Conservation (phyloP, 1,139 yeast genomes). For the Candida dubliniensis region DNA sequence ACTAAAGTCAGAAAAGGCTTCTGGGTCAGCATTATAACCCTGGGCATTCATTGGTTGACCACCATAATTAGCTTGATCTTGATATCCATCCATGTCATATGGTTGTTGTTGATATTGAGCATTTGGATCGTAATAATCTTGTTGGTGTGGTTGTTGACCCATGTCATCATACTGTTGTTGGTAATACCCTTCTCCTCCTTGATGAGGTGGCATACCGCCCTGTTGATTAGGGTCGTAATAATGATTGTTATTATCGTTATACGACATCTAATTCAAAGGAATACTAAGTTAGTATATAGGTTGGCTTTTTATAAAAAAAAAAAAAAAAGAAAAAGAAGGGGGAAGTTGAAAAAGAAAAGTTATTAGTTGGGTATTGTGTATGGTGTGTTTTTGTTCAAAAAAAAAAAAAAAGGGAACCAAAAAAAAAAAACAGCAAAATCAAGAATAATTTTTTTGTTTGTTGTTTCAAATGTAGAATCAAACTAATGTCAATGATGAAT, state of each 20-base stretch:
- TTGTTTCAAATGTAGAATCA: no score
- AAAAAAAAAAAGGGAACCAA: not conserved
- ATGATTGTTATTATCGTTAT: slow-evolving; percentile 52
- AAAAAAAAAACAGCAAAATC: not conserved
- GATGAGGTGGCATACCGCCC: slow-evolving; percentile 27
- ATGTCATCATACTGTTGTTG: slow-evolving; percentile 48
- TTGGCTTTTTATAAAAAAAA: not conserved
- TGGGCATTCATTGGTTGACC: slow-evolving; percentile 42
- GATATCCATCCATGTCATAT: slow-evolving; percentile 50
- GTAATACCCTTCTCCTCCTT: slow-evolving; percentile 42
- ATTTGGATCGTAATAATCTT: slow-evolving; percentile 47
- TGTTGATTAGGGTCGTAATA: slow-evolving; percentile 50
- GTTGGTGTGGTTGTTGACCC: slow-evolving; percentile 26
- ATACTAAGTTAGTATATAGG: not conserved
- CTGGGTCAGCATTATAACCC: slow-evolving; percentile 60
- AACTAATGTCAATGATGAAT: no score
- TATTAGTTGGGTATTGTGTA: not conserved
- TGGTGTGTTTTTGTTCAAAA: not conserved
- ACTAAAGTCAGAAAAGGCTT: slow-evolving; percentile 76
- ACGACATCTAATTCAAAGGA: slow-evolving; percentile 41
- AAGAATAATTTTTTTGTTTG: no score
- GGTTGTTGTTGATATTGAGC: slow-evolving; percentile 56
- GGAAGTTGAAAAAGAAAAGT: not conserved
- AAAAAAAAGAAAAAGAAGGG: not conserved
- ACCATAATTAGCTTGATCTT: slow-evolving; percentile 31